Evolutionary conservation across 176 grass and related monocot species (phyloP), one percentile per base, ranked within the genome.

Genomic region (Ensete glaucum): DNA sequence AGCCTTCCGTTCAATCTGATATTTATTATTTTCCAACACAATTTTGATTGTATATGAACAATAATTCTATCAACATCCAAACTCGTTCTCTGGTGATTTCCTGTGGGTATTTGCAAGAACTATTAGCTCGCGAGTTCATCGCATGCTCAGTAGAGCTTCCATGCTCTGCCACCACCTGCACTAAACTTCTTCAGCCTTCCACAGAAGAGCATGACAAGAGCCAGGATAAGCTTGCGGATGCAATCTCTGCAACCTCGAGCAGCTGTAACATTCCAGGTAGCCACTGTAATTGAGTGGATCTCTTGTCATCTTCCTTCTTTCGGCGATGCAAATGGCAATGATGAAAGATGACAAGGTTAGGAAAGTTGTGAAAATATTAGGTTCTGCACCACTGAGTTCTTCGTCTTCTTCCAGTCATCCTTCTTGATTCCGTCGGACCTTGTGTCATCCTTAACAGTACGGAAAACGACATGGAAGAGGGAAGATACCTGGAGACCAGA

Each of bases 141-240:
- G 34, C 34, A 43, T 34, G 10, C 12, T 76, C 51, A 67, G 3
- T 8, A 16, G 0, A 85, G 11, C 64, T 16, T 82, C 84, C 79
- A 82, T 12, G 79, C 84, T 58, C 75, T 74, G 26, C 84, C 84
- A 24, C 57, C 72, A 69, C 34, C 58, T 16, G 71, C 7, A 50
- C 62, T 81, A 68, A 90, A 92, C 1, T 72, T 79, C 54, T 88
- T 92, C 5, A 96, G 76, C 78, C 87, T 86, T n/a, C 93, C 89
- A 21, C 72, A 88, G 34, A 96, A 88, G 34, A 96, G 78, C 93
- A 90, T 96, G 19, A 85, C 76, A 16, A 96, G 10, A 13, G 75
- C 76, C 14, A 92, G 79, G 54, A 88, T 19, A 50, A 92, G 55
- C 81, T 96, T 82, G 82, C 3, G 69, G 58, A 43, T 88, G 89